Evolutionary conservation across 345 rosid genomes (phyloP), one percentile per base, ranked within the genome.

Genomic region (Moricandia moricandioides): DNA sequence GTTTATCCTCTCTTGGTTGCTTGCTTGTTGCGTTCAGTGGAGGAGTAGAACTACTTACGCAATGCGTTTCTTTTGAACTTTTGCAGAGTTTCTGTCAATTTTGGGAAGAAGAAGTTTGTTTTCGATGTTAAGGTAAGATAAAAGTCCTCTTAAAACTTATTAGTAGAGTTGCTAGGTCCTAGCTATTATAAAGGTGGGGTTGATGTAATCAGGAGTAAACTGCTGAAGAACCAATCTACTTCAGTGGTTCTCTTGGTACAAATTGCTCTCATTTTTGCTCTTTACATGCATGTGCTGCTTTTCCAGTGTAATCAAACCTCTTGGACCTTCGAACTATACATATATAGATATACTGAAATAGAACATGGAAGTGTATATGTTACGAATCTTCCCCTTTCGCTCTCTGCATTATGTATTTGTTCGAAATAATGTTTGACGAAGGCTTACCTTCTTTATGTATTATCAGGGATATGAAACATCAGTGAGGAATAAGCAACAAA

Each of bases 61-160:
- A 7, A 65, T 26, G 63, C 18, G 8, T 73, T 80, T 78, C 6
- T 51, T 79, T 51, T 70, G 58, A 55, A 13, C 21, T 71, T 67
- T 65, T 77, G 84, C 89, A 92, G 99, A 89, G 86, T 95, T 65
- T 86, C 77, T 78, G 95, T 95, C 79, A 95, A 95, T 88, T 95
- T 95, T 51, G 99, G 99, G 59, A 88, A 87, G 77, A 79, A 70
- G 67, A 82, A 83, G 66, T 95, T 88, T 84, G 88, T 80, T 75
- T 92, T 92, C 72, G 93, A 95, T 83, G 69, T 95, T 63, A 87
- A 89, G 96, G 99, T 78, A 82, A 82, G 87, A 62, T 37, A 16
- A 77, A 34, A 29, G 31, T 31, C 37, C 69, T 57, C 24, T 9
- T 6, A n/a, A 43, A 7, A 6, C 62, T 26, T 2, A 12, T 75